Evolutionary conservation across 73 alveolate genomes (phyloP).

Genomic region (Blepharisma japonicum): DNA sequence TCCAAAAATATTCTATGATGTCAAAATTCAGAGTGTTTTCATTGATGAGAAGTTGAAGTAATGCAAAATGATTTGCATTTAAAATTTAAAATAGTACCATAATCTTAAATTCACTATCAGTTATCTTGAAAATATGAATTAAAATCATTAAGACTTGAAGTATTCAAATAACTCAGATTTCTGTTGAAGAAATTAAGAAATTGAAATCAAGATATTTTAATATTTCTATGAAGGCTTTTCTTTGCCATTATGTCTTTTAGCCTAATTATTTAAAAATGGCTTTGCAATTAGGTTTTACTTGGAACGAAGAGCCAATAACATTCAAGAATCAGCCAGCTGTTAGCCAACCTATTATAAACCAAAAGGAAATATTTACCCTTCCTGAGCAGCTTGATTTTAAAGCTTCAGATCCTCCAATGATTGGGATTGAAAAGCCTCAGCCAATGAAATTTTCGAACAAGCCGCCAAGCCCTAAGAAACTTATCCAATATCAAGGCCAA

Average conservation of each 20-base stretch:
- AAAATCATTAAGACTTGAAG: too few species aligned
- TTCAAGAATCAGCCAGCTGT: neutral
- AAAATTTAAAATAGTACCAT: too few species aligned
- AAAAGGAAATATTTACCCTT: neutral
- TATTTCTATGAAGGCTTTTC: too few species aligned
- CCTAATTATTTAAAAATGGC: neutral
- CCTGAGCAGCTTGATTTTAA: constrained; percentile 1
- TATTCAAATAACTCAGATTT: too few species aligned
- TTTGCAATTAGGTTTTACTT: constrained; percentile 15
- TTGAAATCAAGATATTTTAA: too few species aligned
- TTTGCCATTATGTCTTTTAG: neutral
- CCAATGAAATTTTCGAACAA: neutral
- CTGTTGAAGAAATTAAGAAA: too few species aligned
- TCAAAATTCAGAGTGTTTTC: too few species aligned
- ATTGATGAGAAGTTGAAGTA: too few species aligned
- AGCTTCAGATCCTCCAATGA: neutral
- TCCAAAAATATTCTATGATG: too few species aligned
- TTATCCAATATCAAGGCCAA: constrained; percentile 4
- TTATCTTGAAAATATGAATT: too few species aligned
- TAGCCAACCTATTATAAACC: neutral
- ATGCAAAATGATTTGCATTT: too few species aligned
- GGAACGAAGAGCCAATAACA: constrained; percentile 9
- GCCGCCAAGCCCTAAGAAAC: neutral
- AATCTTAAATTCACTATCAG: too few species aligned
- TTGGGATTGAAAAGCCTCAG: neutral